Evolutionary conservation across 768 basidiomycete species (phyloP), one percentile per base, ranked within the genome.

Genomic region (Tricholoma furcatifolium): DNA sequence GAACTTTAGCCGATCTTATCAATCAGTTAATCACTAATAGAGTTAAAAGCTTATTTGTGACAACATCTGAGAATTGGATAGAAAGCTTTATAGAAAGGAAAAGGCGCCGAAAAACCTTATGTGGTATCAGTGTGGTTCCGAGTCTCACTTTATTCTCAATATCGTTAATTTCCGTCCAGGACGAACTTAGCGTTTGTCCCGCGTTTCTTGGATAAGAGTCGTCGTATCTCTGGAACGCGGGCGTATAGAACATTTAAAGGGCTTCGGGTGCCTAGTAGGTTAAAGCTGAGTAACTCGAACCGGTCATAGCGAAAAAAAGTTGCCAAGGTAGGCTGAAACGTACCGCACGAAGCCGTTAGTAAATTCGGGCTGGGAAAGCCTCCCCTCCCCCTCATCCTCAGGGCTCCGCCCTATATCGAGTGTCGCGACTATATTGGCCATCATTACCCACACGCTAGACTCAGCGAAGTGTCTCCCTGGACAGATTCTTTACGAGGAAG

Each of bases 401-500:
- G 65, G 40, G 0, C 70, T 67, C 54, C 70, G 74, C 2, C 64
- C 62, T 27, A 84, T 71, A 54, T 78, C 67, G 60, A 83, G 70
- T 9, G 74, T 65, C 14, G 79, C 71, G 38, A 79, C 59, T 11
- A 83, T 66, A 50, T 66, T 70, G 0, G 78, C 72, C 14, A 72
- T 70, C 38, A 76, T 73, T 42, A 74, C 61, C 75, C 75, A 84
- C 23, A 79, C 61, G 49, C 67, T 74, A 4, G 69, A 57, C 46
- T 81, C 77, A 2, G 79, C 82, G 47, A 84, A 74, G 56, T 79
- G 69, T 39, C 76, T 69, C 9, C 83, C 82, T 6, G 82, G 81
- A 57, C 83, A 85, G 50, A 76, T 70, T 51, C 79, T 80, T 54
- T 41, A 44, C 20, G 24, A 4, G 15, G 39, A 6, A 15, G 20